A percentile compares a stretch with the other conserved stretches of the same genome.
Evolutionary conservation across 345 rosid species (phyloP).

Genomic region (Rhizophora mangle): DNA sequence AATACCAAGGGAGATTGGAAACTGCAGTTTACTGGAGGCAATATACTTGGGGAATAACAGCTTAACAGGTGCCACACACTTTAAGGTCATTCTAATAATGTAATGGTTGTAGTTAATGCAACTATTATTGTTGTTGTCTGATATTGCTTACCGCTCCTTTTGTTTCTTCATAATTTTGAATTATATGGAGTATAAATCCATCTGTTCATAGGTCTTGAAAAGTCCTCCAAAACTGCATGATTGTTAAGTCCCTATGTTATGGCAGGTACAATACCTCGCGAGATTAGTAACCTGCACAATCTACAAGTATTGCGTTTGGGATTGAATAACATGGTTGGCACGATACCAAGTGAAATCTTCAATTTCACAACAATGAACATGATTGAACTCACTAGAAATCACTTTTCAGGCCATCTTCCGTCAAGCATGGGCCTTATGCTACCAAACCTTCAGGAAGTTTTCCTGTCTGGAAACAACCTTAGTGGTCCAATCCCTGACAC

Average conservation of each 20-base stretch:
- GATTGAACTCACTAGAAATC: neutral
- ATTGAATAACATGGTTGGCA: neutral
- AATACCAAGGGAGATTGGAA: conserved; percentile 1
- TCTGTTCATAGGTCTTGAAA: neutral
- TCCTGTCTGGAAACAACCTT: neutral
- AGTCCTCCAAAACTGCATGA: neutral
- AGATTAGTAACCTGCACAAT: neutral
- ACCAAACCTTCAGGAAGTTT: neutral
- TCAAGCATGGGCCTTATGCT: neutral
- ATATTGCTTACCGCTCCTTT: too few relatives aligned
- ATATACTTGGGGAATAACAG: neutral
- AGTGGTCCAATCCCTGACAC: conserved; percentile 8
- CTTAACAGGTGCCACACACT: conserved; percentile 1
- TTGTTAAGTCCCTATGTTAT: neutral
- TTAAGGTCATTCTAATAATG: too few relatives aligned
- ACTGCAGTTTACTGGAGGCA: neutral
- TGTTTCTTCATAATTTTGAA: too few relatives aligned
- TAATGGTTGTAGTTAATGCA: too few relatives aligned
- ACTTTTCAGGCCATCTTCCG: neutral
- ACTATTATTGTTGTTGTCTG: too few relatives aligned
- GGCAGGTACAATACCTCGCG: conserved; percentile 3
- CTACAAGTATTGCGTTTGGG: conserved; percentile 3
- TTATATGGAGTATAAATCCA: too few relatives aligned
- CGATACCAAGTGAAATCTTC: neutral
- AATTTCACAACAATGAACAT: neutral